Base-by-base conservation (phyloP, 2,329 filamentous ascomycete genomes). In the Phoma sp. region DNA sequence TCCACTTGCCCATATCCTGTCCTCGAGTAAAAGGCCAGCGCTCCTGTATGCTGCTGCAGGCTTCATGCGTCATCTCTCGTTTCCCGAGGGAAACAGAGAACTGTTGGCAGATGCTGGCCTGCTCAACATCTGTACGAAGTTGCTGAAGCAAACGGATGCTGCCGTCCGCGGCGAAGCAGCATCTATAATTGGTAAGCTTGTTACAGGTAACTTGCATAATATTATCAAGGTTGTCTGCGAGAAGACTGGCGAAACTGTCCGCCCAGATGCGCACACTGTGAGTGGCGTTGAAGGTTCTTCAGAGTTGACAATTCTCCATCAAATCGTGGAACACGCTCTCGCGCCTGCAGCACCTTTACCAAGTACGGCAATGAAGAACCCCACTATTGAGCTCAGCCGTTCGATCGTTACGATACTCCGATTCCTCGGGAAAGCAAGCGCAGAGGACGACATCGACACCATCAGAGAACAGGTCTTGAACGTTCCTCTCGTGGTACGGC, bases 351-450 rank as follows among this genome's bases (percentile, higher is more conserved):
- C 56, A 14, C 69, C 72, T 24, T 27, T 74, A 2, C 71, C 72
- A 4, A 75, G 72, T 48, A 71, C 69, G n/a, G 55, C 69, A 1
- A 74, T 75, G 71, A 75, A 73, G 54, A 73, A 72, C n/a, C 58
- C 69, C n/a, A 67, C 64, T 58, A 65, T 75, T 30, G 72, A 75
- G 56, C 58, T 68, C 0, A 63, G 62, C 18, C 59, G 62, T 25
- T 52, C 59, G 3, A 61, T 57, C 29, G 54, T 53, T 6, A 52
- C 45, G 11, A 66, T 70, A 6, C 52, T 71, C 7, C 48, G 67
- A 22, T 65, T 62, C 38, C 52, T 68, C 4, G 54, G 58, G 4
- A 64, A 58, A 36, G 24, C 60, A 11, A 52, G 61, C 23, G 42
- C 60, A 23, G 62, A 65, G 35, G 62, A 65, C 36, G 62, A 70